A percentile compares a stretch with the other conserved stretches of the same genome.
phyloP scores from a whole-genome alignment of 2,329 filamentous ascomycete genomes.

The Eurotiales sp. region DNA sequence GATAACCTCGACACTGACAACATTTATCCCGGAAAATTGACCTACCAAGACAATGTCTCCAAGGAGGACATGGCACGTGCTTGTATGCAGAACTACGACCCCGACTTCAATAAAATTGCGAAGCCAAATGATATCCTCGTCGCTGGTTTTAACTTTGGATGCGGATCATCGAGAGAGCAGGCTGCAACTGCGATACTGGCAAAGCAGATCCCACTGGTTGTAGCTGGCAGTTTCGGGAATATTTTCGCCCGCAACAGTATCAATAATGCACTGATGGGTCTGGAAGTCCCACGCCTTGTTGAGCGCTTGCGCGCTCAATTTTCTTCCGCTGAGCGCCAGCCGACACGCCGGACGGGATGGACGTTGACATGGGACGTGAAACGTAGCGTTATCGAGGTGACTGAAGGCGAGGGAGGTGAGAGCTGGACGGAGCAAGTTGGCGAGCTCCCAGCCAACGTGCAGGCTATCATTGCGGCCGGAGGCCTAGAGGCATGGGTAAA shows the following conservation, averaged over 20 bases:
- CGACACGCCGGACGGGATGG: constrained; percentile 76
- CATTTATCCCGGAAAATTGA: constrained; percentile 89
- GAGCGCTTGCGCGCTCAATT: constrained; percentile 33
- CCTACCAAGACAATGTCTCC: constrained; percentile 81
- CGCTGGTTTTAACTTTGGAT: constrained; percentile 84
- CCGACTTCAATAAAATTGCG: constrained; percentile 22
- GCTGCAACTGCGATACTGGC: constrained; percentile 84
- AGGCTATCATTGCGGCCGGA: constrained; percentile 75
- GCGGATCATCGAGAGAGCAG: constrained; percentile 68
- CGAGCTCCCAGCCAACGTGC: constrained; percentile 78
- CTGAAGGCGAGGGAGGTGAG: constrained; percentile 64
- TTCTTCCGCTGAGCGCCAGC: constrained; percentile 41
- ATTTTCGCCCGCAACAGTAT: constrained; percentile 63
- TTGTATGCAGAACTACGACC: constrained; percentile 93
- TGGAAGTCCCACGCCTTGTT: constrained; percentile 37
- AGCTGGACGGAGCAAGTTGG: constrained; percentile 79
- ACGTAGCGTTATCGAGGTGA: constrained; percentile 64
- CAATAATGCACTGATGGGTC: constrained; percentile 40
- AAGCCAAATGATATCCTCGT: constrained; percentile 71
- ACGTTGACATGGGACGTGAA: constrained; percentile 76
- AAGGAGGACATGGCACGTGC: constrained; percentile 78
- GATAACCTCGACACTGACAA: constrained; percentile 89
- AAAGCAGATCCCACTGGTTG: constrained; percentile 73
- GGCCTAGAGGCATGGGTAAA: constrained; percentile 82
- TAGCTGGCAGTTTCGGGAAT: constrained; percentile 76